Evolutionary conservation across 2,329 filamentous ascomycete species (phyloP), one percentile per base, ranked within the genome.

Genomic region (Penicillium glabrum): DNA sequence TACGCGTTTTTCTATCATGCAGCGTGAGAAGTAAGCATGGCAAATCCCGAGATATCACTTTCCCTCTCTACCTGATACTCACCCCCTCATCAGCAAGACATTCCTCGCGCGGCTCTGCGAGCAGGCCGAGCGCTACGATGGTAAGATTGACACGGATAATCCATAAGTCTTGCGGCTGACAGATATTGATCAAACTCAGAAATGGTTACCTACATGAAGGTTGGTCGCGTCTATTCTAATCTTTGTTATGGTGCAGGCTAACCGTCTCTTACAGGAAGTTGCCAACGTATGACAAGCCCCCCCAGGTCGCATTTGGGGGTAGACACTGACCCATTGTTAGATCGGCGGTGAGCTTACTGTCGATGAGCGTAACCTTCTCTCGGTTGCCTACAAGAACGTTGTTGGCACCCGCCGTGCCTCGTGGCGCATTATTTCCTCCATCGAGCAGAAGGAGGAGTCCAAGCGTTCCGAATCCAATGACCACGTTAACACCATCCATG

Each of bases 111-210:
- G 95, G 84, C 92, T 99, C 78, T 98, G 95, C 86, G 95, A 98
- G 90, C 95, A 99, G 88, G 95, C 95, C 78, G 95, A 98, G 87
- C 93, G 93, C 78, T 99, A 99, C 83, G 93, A 99, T 93, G 95
- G 85, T 87, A 78, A 79, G 84, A 53, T 56, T 55, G 21, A 26
- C 51, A 14, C 19, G 33, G 16, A 7, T 23, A 29, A 19, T 7
- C 2, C 2, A 45, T 46, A 29, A 39, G 46, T 33, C 19, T 52
- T 50, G 43, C 37, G 50, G 23, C 60, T 66, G 46, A 63, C 46
- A 56, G 77, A 51, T 68, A 58, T 57, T 54, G 64, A 63, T 65
- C 49, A 43, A 5, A 51, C 63, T 57, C 41, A 88, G 86, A 98
- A 83, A 98, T 98, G 93, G 93, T 98, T 72, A 92, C 88, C 77